Conservation (phyloP, 2,329 filamentous ascomycete species). For the Xylaria sp. region DNA sequence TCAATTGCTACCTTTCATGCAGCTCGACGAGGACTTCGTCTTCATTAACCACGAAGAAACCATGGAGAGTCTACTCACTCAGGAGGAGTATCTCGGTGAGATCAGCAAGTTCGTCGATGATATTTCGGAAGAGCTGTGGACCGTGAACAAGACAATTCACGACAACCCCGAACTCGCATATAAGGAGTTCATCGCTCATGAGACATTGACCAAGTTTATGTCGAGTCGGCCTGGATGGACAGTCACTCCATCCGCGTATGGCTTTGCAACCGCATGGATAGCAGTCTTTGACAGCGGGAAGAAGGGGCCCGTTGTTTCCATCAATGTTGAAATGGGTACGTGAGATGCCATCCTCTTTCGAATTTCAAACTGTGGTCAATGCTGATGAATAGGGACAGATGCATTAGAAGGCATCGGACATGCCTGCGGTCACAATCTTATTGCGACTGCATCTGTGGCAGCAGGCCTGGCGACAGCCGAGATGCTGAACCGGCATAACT, state of each 20-base stretch:
- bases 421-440: constrained; percentile 52
- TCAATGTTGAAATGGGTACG: constrained; percentile 44
- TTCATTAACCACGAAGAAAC: constrained; percentile 26
- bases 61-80: constrained; percentile 6
- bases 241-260: constrained; percentile 47
- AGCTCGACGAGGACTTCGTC: constrained; percentile 27
- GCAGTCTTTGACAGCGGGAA: constrained; percentile 44
- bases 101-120: constrained; percentile 38
- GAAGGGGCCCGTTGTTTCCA: constrained; percentile 42
- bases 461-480: constrained; percentile 44
- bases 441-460: constrained; percentile 44
- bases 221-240: constrained; percentile 40
- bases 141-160: constrained; percentile 46
- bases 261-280: constrained; percentile 48
- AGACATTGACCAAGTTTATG: constrained; percentile 45
- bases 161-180: constrained; percentile 47
- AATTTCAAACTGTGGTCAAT: background rate
- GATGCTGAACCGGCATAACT: constrained; percentile 36
- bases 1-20: constrained; percentile 18
- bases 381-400: constrained; percentile 33
- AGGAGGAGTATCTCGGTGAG: constrained; percentile 28
- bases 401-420: constrained; percentile 47
- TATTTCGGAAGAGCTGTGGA: constrained; percentile 37
- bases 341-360: background rate
- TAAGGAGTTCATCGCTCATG: constrained; percentile 45